Evolutionary conservation across 768 basidiomycete genomes (phyloP).

Genomic region (Mycena maculata): DNA sequence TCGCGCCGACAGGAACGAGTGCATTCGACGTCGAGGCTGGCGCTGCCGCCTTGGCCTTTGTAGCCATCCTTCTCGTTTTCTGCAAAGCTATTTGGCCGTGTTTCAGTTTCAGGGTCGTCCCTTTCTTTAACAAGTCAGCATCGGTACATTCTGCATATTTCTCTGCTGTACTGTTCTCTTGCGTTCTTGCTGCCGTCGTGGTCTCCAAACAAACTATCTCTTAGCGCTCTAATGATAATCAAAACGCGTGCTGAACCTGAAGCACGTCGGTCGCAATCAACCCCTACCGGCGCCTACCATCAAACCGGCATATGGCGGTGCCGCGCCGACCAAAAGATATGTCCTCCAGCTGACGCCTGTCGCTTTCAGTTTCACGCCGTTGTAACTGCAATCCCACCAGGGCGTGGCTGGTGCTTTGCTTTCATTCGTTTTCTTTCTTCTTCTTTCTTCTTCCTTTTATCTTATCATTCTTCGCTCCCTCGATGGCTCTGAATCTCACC

Average conservation of each 20-base stretch:
- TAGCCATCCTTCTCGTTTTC: slow-evolving; percentile 25
- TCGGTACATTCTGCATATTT: neutral
- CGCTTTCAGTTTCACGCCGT: neutral
- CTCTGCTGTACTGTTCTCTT: neutral
- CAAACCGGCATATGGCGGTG: slow-evolving; percentile 10
- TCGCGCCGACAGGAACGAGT: slow-evolving; percentile 67
- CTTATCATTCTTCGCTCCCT: slow-evolving; percentile 45
- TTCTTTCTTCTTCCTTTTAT: slow-evolving; percentile 33
- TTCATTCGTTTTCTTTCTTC: slow-evolving; percentile 30
- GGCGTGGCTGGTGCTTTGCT: slow-evolving; percentile 32
- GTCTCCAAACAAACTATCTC: too few relatives aligned
- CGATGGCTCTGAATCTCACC: slow-evolving; percentile 61
- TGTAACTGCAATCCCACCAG: slow-evolving; percentile 24
- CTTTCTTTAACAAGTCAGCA: neutral
- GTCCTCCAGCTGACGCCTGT: slow-evolving; percentile 12
- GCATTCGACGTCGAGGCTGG: slow-evolving; percentile 51
- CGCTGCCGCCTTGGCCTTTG: slow-evolving; percentile 41
- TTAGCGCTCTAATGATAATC: too few relatives aligned
- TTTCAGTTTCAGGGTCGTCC: slow-evolving; percentile 24
- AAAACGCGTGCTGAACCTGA: too few relatives aligned
- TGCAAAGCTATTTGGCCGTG: slow-evolving; percentile 6
- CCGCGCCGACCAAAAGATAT: slow-evolving; percentile 2
- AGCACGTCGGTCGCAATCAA: slow-evolving; percentile 12
- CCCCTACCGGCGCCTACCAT: slow-evolving; percentile 15
- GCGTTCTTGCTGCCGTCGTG: neutral